Percentiles rank a stretch among this genome's conserved stretches.
Conservation (phyloP, 2,329 filamentous ascomycete genomes). For the Ophiostoma triangulosporum region DNA sequence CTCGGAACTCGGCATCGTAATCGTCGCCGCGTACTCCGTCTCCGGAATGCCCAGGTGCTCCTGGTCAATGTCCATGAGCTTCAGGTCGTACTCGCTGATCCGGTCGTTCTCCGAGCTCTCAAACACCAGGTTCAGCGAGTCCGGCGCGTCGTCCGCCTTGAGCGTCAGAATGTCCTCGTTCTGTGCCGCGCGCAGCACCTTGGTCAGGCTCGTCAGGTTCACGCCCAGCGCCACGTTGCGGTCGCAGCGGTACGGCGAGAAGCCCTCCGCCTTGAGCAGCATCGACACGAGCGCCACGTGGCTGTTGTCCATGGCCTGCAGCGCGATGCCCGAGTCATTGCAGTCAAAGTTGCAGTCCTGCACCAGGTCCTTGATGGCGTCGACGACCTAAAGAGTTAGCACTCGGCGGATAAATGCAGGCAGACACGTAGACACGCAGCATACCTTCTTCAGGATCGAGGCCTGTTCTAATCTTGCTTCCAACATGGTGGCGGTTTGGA, state of each 20-base stretch:
- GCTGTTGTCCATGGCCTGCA: constrained; percentile 99
- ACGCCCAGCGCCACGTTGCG: constrained; percentile 97
- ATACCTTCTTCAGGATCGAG: constrained; percentile 83
- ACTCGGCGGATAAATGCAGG: neutral
- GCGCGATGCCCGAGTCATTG: constrained; percentile 97
- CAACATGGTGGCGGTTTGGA: constrained; percentile 49
- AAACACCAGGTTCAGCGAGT: constrained; percentile 90
- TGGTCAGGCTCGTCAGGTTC: constrained; percentile 91
- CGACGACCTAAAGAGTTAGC: constrained; percentile 60
- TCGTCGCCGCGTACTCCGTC: constrained; percentile 91
- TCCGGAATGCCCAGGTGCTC: constrained; percentile 98
- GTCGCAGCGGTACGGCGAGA: constrained; percentile 93
- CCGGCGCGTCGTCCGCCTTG: constrained; percentile 93
- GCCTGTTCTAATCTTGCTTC: constrained; percentile 97
- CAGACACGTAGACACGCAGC: constrained; percentile 10
- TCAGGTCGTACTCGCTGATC: constrained; percentile 97
- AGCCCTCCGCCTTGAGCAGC: constrained; percentile 92
- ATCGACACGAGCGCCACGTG: constrained; percentile 98
- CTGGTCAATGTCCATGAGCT: constrained; percentile 99
- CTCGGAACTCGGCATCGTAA: constrained; percentile 76
- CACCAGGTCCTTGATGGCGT: constrained; percentile 97
- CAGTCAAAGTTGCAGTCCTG: constrained; percentile 99
- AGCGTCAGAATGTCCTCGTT: constrained; percentile 90
- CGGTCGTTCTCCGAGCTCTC: constrained; percentile 81
- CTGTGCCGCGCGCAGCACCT: constrained; percentile 88